Conservation (phyloP, 2,329 filamentous ascomycete genomes). For the Aspergillus niger region DNA sequence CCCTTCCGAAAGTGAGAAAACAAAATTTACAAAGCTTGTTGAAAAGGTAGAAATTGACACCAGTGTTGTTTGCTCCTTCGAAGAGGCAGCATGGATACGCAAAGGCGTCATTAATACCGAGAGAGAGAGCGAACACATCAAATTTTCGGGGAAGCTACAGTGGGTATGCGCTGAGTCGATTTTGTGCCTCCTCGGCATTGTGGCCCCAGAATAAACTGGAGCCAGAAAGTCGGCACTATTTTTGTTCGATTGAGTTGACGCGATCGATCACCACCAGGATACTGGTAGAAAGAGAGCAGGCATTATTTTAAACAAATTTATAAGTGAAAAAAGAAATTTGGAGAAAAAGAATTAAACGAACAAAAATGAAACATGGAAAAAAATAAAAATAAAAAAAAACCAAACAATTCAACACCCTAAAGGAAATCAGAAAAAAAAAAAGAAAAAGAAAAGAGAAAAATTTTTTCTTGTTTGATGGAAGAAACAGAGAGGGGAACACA, state of each 20-base stretch:
- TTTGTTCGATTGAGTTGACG: slow-evolving; percentile 1
- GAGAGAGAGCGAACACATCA: not conserved
- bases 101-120: not conserved
- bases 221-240: not conserved
- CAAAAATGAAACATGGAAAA: no score
- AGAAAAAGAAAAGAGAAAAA: no score
- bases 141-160: not conserved
- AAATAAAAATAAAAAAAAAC: no score
- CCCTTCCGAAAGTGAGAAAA: slow-evolving; percentile 6
- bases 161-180: not conserved
- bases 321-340: not conserved
- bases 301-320: not conserved
- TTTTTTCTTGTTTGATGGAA: no score
- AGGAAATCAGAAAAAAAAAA: not conserved
- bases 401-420: not conserved
- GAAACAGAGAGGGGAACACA: not conserved
- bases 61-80: not conserved
- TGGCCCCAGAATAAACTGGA: not conserved
- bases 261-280: slow-evolving; percentile 2
- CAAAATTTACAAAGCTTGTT: not conserved
- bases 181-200: not conserved
- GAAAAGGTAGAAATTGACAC: no score
- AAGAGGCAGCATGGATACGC: not conserved
- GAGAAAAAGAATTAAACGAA: no score
- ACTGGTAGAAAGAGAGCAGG: not conserved